A percentile compares a stretch with the other conserved stretches of the same genome.
phyloP scores from a whole-genome alignment of 192 early-diverging fungal species.

The Backusella psychrophila region DNA sequence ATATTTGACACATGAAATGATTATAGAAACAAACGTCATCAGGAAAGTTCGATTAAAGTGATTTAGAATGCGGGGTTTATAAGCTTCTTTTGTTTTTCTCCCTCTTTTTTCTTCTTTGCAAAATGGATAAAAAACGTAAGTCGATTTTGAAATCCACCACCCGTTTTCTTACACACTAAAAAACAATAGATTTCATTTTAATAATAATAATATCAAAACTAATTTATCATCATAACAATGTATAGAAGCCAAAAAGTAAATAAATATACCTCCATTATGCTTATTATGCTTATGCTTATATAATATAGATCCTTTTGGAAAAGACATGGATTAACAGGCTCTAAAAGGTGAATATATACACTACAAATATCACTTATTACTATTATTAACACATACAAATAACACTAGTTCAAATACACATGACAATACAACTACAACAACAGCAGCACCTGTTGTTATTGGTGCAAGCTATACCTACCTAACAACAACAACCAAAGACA shows the following conservation, averaged over 20 bases:
- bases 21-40: background rate
- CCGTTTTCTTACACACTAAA: background rate
- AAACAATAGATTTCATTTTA: background rate
- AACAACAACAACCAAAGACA: background rate
- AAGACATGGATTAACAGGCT: background rate
- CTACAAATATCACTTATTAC: background rate
- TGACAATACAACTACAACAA: constrained; percentile 25
- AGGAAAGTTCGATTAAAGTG: background rate
- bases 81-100: background rate
- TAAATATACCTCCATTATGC: background rate
- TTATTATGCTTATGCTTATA: background rate
- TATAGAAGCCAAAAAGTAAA: constrained; percentile 4
- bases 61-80: background rate
- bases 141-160: background rate
- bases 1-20: no score
- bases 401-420: constrained; percentile 18
- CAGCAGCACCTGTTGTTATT: constrained; percentile 5
- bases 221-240: background rate
- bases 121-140: constrained; percentile 8
- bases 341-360: background rate
- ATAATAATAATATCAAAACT: background rate
- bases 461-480: constrained; percentile 41
- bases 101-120: background rate
- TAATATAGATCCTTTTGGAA: background rate
- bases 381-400: background rate